Evolutionary conservation across 345 rosid genomes (phyloP).

Genomic region (Euphorbia lathyris): DNA sequence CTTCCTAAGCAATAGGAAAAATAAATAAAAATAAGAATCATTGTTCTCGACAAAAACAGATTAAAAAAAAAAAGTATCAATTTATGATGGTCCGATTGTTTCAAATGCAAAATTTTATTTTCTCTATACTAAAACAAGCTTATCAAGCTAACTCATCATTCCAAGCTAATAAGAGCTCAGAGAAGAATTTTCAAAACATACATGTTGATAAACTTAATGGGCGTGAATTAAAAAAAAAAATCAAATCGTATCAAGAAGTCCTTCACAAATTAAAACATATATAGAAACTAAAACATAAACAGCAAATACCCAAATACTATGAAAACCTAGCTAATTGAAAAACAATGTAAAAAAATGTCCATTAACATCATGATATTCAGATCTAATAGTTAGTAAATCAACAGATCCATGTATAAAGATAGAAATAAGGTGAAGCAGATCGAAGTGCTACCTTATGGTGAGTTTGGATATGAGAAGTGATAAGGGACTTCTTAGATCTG

Average conservation of each 20-base stretch:
- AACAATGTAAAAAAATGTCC: background rate
- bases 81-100: background rate
- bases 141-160: background rate
- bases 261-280: background rate
- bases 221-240: background rate
- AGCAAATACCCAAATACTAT: background rate
- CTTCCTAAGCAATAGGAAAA: slow-evolving; percentile 7
- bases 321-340: background rate
- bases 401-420: background rate
- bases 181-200: background rate
- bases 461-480: slow-evolving; percentile 53
- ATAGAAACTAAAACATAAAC: background rate
- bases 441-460: slow-evolving; percentile 44
- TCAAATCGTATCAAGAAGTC: background rate
- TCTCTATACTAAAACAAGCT: background rate
- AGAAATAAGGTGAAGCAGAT: background rate
- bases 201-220: background rate
- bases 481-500: slow-evolving; percentile 77
- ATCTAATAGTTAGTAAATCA: background rate
- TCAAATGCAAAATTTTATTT: background rate
- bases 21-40: background rate
- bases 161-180: background rate
- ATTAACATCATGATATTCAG: background rate
- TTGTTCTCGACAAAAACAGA: background rate
- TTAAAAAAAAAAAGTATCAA: too few species aligned